Conservation (phyloP, 139 green algal genomes). For the Chlorella sorokiniana region DNA sequence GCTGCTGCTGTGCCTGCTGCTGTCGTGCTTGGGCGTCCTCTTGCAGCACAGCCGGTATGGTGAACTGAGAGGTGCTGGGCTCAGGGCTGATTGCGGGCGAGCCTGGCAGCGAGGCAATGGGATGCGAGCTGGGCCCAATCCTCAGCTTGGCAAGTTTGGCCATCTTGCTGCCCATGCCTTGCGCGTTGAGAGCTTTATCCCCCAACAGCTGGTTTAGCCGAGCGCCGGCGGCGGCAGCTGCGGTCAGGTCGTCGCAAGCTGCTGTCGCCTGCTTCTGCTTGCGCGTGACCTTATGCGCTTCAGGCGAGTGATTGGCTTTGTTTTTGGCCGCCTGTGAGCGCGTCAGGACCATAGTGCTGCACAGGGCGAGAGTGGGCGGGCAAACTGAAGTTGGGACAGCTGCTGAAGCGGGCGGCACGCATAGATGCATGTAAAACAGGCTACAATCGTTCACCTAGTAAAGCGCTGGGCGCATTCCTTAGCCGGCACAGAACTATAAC, state of each 20-base stretch:
- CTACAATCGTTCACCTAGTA: too few species aligned
- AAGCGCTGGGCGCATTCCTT: too few species aligned
- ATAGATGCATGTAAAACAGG: too few species aligned
- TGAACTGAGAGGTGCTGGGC: neutral
- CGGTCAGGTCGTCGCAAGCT: neutral
- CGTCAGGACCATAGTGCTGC: constrained; percentile 29
- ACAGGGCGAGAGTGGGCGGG: neutral
- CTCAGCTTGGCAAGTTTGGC: constrained; percentile 5
- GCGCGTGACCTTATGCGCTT: neutral
- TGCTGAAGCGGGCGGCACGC: neutral
- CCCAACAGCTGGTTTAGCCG: neutral
- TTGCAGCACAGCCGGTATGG: constrained; percentile 10
- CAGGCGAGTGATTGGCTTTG: constrained; percentile 3
- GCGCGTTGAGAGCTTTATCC: neutral
- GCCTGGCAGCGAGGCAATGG: constrained; percentile 8
- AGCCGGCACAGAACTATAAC: too few species aligned
- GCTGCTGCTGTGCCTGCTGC: neutral
- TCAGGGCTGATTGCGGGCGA: neutral
- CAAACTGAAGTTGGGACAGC: too few species aligned
- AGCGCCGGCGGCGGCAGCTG: neutral
- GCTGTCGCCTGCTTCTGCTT: constrained; percentile 17
- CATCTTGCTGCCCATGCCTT: neutral
- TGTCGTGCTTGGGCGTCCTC: neutral
- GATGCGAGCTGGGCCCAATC: neutral
- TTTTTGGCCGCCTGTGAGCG: constrained; percentile 23